These are phyloP conservation scores for Phoma herbarum DNA, from an alignment of 2,329 filamentous ascomycete species.

Conservation along the genomic window DNA sequence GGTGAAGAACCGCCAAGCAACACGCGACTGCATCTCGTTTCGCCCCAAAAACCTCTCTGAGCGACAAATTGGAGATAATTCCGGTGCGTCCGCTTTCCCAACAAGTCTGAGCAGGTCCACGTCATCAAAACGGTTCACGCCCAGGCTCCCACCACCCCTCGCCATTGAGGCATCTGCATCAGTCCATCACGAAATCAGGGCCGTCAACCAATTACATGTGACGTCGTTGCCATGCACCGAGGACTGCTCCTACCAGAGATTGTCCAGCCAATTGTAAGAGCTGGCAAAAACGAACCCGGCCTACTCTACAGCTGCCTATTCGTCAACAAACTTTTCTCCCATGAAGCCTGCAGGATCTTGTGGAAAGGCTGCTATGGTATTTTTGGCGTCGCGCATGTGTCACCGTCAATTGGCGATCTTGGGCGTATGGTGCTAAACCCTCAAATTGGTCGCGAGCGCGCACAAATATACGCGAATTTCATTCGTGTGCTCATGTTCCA, in stretches of 20 bases:
- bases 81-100: not conserved
- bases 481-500: conserved; percentile 3
- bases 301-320: conserved; percentile 1
- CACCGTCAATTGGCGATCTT: not conserved
- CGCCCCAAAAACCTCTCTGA: not conserved
- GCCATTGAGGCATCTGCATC: not conserved
- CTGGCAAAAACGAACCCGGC: not conserved
- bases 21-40: not conserved
- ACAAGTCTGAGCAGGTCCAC: not conserved
- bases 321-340: conserved; percentile 2
- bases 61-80: too few species aligned
- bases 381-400: not conserved
- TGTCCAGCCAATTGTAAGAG: not conserved
- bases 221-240: not conserved
- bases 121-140: not conserved
- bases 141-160: not conserved
- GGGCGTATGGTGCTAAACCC: not conserved
- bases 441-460: not conserved
- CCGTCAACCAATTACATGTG: not conserved
- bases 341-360: conserved; percentile 1
- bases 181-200: not conserved
- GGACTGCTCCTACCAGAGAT: conserved; percentile 1
- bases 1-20: not conserved
- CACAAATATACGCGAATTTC: conserved; percentile 2
- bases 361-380: conserved; percentile 4